phyloP scores from a whole-genome alignment of 768 basidiomycete genomes.

The Pleurotus djamor region DNA sequence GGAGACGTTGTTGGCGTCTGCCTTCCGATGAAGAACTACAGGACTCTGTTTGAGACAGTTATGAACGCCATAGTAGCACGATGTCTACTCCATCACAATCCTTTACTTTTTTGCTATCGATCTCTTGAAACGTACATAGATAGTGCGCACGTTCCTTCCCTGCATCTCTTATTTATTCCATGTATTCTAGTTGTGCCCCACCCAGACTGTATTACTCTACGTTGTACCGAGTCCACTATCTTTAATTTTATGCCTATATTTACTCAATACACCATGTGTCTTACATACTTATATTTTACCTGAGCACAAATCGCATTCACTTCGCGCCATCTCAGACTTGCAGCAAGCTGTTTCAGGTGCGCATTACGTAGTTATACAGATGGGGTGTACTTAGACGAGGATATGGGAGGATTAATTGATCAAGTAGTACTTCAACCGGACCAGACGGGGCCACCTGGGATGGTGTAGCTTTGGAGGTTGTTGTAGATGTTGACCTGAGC shows the following conservation, averaged over 20 bases:
- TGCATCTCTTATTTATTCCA: neutral
- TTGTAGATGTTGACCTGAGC: slow-evolving; percentile 50
- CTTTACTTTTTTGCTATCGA: neutral
- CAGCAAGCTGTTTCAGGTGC: no score
- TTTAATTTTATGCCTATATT: neutral
- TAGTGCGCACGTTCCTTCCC: neutral
- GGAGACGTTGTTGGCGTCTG: neutral
- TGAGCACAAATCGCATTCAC: no score
- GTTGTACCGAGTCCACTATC: neutral
- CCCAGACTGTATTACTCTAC: neutral
- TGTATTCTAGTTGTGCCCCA: neutral
- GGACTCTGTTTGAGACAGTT: no score
- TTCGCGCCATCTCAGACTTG: no score
- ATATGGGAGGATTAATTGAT: no score
- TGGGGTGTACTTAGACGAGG: no score
- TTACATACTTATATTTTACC: no score
- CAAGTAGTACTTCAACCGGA: slow-evolving; percentile 24
- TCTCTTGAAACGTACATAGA: neutral
- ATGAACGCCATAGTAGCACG: no score
- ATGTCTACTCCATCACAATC: no score
- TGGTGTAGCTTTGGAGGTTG: slow-evolving; percentile 51
- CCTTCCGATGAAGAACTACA: neutral
- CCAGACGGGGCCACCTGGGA: slow-evolving; percentile 37
- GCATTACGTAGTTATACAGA: no score
- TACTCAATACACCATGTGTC: no score